Evolutionary conservation across 768 basidiomycete genomes (phyloP).

Genomic region (Hortiboletus campestris): DNA sequence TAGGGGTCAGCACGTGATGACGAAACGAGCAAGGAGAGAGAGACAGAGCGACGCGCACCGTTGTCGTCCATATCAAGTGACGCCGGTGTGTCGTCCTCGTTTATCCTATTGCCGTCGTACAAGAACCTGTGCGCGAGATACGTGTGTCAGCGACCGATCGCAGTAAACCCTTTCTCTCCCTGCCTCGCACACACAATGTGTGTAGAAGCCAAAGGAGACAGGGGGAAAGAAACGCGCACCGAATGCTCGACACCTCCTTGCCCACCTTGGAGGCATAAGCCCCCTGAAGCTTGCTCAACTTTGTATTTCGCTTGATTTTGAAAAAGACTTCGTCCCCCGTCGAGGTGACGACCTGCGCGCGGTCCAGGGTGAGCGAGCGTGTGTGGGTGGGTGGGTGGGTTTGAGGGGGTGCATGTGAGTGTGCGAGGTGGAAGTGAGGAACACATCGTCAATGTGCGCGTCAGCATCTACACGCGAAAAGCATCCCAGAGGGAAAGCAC

Average conservation of each 20-base stretch:
- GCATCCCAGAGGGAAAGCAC: slow-evolving; percentile 32
- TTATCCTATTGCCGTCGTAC: slow-evolving; percentile 86
- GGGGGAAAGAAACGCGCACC: slow-evolving; percentile 48
- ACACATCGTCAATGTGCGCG: too few species aligned
- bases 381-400: too few species aligned
- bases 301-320: slow-evolving; percentile 94
- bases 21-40: too few species aligned
- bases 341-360: slow-evolving; percentile 63
- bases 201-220: too few species aligned
- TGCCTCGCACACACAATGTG: too few species aligned
- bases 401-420: too few species aligned
- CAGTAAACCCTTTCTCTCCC: too few species aligned
- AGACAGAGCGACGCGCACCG: too few species aligned
- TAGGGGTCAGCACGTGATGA: slow-evolving; percentile 1
- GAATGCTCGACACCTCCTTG: slow-evolving; percentile 82
- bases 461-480: too few species aligned
- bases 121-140: slow-evolving; percentile 58
- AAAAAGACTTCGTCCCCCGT: slow-evolving; percentile 90
- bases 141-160: neutral
- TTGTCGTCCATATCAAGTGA: slow-evolving; percentile 89
- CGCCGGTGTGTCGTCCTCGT: slow-evolving; percentile 83
- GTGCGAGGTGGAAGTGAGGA: too few species aligned
- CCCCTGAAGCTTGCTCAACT: slow-evolving; percentile 87
- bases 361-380: too few species aligned
- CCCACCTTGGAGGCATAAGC: slow-evolving; percentile 93